These are phyloP conservation scores for Gamsiella multidivaricata DNA, from an alignment of 192 early-diverging fungal genomes.

Conservation along the genomic window DNA sequence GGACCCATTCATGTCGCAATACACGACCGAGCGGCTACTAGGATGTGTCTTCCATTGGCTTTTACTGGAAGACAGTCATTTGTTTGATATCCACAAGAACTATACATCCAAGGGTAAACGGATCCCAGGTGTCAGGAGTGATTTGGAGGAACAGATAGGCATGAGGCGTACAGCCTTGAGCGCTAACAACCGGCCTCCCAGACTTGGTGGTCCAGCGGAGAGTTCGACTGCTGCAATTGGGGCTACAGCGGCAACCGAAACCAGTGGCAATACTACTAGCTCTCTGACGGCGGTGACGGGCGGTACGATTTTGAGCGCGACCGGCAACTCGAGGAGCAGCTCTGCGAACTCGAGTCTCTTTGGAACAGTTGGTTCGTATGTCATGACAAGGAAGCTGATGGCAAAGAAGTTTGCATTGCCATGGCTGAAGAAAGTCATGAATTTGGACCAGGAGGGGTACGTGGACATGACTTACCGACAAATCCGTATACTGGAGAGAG, in stretches of 20 bases:
- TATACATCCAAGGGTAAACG: slow-evolving; percentile 52
- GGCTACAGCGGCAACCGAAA: not conserved
- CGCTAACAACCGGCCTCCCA: not conserved
- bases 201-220: not conserved
- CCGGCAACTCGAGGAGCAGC: slow-evolving; percentile 6
- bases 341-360: slow-evolving; percentile 25
- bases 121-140: slow-evolving; percentile 50
- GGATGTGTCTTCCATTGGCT: slow-evolving; percentile 62
- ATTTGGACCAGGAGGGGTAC: slow-evolving; percentile 55
- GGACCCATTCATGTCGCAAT: slow-evolving; percentile 66
- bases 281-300: not conserved
- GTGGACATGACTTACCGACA: slow-evolving; percentile 53
- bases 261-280: not conserved
- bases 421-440: slow-evolving; percentile 61
- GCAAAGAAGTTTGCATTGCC: slow-evolving; percentile 59
- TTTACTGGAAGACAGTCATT: slow-evolving; percentile 62
- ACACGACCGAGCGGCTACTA: slow-evolving; percentile 60
- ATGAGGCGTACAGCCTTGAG: slow-evolving; percentile 1
- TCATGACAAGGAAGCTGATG: slow-evolving; percentile 57
- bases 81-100: slow-evolving; percentile 58
- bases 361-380: slow-evolving; percentile 58
- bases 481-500: slow-evolving; percentile 55
- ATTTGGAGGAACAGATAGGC: slow-evolving; percentile 37
- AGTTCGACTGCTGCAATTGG: too few species aligned
- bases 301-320: not conserved